phyloP scores from a whole-genome alignment of 768 basidiomycete genomes.

The Amanita phalloides region DNA sequence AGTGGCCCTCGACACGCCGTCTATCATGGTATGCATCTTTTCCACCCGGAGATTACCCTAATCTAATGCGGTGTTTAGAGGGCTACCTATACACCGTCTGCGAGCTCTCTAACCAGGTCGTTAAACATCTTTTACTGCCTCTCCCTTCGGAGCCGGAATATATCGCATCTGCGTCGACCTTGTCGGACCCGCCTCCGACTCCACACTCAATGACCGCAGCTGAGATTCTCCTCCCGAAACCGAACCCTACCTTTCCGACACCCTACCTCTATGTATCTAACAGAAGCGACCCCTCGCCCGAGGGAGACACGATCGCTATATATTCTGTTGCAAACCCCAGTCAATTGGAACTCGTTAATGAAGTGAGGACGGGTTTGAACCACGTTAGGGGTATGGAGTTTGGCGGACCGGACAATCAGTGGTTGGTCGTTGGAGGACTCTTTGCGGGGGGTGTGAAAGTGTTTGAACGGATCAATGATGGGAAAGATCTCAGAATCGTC shows the following conservation, averaged over 20 bases:
- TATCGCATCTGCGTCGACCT: slow-evolving; percentile 35
- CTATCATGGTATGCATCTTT: slow-evolving; percentile 37
- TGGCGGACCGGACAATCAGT: slow-evolving; percentile 50
- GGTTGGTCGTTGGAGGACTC: slow-evolving; percentile 54
- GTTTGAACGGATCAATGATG: slow-evolving; percentile 55
- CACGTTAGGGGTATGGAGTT: slow-evolving; percentile 65
- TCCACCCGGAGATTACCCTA: neutral
- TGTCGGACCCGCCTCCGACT: slow-evolving; percentile 31
- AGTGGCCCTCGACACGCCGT: slow-evolving; percentile 66
- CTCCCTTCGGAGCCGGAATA: slow-evolving; percentile 29
- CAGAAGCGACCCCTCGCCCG: slow-evolving; percentile 57
- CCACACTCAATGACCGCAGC: slow-evolving; percentile 51
- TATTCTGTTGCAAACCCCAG: slow-evolving; percentile 37
- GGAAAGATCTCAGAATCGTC: slow-evolving; percentile 42
- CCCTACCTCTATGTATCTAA: slow-evolving; percentile 68
- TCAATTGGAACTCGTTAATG: slow-evolving; percentile 36
- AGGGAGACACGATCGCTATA: slow-evolving; percentile 65
- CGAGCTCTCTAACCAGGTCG: slow-evolving; percentile 52
- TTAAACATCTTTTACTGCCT: slow-evolving; percentile 41
- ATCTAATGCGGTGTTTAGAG: slow-evolving; percentile 24
- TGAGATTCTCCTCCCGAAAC: slow-evolving; percentile 52
- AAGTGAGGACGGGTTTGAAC: slow-evolving; percentile 58
- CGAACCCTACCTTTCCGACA: slow-evolving; percentile 38
- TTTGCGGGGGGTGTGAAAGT: slow-evolving; percentile 59
- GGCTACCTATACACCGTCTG: slow-evolving; percentile 54